Base-by-base conservation (phyloP, 805 yeast genomes). In the Saccharomycopsis olivae region DNA sequence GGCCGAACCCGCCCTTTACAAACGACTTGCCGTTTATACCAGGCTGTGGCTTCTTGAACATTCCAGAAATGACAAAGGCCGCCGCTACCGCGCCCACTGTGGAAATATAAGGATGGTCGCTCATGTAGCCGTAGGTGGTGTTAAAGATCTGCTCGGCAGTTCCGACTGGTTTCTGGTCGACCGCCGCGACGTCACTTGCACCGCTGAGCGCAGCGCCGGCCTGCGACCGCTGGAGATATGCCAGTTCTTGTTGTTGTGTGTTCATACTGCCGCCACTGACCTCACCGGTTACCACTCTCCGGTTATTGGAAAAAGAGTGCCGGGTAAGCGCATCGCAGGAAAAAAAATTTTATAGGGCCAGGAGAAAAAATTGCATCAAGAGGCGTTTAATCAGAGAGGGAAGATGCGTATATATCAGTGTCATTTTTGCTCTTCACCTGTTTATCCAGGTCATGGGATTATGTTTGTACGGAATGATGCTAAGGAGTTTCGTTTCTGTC, bases 391-490 rank as follows among this genome's bases (percentile, higher is more conserved):
- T 9, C 31, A 28, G 5, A 28, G 8, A 23, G 6, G 10, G 6
- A 23, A 23, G 11, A 84, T 85, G 95, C 81, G 95, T 75, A 74
- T 85, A 39, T 74, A 79, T 59, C 77, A 83, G 48, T 92, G 98
- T 57, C 97, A 92, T 61, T 92, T 92, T 65, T 92, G 98, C 66
- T 88, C 96, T 16, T 83, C 95, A 11, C 98, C 98, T 36, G 94
- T 85, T 35, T 89, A 89, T 56, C 89, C 88, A 27, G 83, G 86
- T 40, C 95, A 87, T 56, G 98, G 98, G 48, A 87, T 92, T 57
- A 83, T 85, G 85, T 92, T 88, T 65, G 97, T 92, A 47, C 80
- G 98, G 65, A 92, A 92, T 60, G 98, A 92, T 57, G 95, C 97
- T 50, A 92, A 92, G 59, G 97, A 87, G 64, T 92, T 92, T 62